Evolutionary conservation across 192 early-diverging fungal genomes (phyloP).

Genomic region (Coemansia sp.): DNA sequence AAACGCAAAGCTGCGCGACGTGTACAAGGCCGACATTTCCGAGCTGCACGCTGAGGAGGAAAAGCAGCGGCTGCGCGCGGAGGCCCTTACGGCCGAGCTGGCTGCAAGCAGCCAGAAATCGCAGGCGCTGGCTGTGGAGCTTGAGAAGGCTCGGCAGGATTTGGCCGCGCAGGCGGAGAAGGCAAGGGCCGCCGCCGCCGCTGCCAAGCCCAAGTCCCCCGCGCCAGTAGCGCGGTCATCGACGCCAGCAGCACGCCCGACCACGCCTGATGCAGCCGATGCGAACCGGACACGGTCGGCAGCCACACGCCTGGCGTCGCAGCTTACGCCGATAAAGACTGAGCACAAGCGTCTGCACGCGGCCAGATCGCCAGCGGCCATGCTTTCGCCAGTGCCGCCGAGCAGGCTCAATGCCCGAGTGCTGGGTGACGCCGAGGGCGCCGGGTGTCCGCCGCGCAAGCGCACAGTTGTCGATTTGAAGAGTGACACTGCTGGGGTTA

Average conservation of each 20-base stretch:
- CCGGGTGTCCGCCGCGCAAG: slow-evolving; percentile 37
- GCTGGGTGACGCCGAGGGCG: neutral
- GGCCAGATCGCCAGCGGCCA: slow-evolving; percentile 5
- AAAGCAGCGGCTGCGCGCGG: slow-evolving; percentile 38
- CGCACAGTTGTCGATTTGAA: slow-evolving; percentile 20
- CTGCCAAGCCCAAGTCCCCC: neutral
- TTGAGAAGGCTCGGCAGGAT: slow-evolving; percentile 12
- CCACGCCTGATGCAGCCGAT: neutral
- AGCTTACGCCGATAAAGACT: slow-evolving; percentile 25
- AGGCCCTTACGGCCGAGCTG: slow-evolving; percentile 17
- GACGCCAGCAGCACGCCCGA: neutral
- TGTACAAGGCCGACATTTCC: slow-evolving; percentile 43
- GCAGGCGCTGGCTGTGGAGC: slow-evolving; percentile 7
- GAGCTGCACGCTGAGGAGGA: slow-evolving; percentile 39
- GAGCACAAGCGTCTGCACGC: slow-evolving; percentile 23
- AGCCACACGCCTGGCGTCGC: slow-evolving; percentile 22
- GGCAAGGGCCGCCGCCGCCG: neutral
- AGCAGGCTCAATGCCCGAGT: slow-evolving; percentile 38
- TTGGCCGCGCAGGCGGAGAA: slow-evolving; percentile 5
- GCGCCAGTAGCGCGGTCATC: neutral
- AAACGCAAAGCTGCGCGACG: slow-evolving; percentile 36
- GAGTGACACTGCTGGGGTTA: neutral
- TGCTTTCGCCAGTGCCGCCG: slow-evolving; percentile 35
- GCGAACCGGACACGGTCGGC: neutral
- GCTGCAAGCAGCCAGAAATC: neutral